These are phyloP conservation scores for Acanthamoeba royreba DNA, from an alignment of 208 protist species.

Conservation along the genomic window DNA sequence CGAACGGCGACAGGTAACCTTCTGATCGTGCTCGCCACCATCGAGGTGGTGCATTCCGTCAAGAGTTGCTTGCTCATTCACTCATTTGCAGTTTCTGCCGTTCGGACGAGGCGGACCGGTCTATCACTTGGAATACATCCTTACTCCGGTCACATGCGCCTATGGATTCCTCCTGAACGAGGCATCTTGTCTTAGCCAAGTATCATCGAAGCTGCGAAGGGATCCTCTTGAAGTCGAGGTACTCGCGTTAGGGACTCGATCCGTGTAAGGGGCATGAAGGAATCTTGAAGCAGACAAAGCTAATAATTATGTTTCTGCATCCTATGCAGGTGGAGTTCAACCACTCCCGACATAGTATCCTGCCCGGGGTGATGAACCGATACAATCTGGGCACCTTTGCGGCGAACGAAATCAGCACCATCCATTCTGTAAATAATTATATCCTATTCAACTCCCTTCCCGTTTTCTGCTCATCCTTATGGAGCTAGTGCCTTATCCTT, in stretches of 20 bases:
- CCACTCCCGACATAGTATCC: constrained; percentile 55
- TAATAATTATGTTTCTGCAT: neutral
- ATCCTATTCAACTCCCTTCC: neutral
- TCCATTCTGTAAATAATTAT: constrained; percentile 69
- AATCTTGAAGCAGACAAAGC: neutral
- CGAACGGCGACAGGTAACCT: neutral
- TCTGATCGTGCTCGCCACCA: neutral
- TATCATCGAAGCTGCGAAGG: constrained; percentile 52
- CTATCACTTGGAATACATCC: constrained; percentile 67
- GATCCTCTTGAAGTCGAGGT: constrained; percentile 58
- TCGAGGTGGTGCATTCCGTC: neutral
- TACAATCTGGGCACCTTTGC: constrained; percentile 65
- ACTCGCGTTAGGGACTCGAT: neutral
- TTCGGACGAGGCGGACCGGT: constrained; percentile 66
- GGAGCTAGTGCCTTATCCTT: neutral
- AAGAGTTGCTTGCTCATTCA: neutral
- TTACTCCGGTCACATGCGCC: constrained; percentile 56
- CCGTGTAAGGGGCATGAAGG: neutral
- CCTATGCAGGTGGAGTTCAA: constrained; percentile 63
- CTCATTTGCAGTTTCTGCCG: constrained; percentile 50
- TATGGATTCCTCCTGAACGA: constrained; percentile 64
- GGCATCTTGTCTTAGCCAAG: constrained; percentile 63
- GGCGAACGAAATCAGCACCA: constrained; percentile 67
- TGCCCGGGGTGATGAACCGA: constrained; percentile 51
- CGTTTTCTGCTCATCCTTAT: neutral